Evolutionary conservation across 2,329 filamentous ascomycete genomes (phyloP), one percentile per base, ranked within the genome.

Genomic region (Neopestalotiopsis clavispora): DNA sequence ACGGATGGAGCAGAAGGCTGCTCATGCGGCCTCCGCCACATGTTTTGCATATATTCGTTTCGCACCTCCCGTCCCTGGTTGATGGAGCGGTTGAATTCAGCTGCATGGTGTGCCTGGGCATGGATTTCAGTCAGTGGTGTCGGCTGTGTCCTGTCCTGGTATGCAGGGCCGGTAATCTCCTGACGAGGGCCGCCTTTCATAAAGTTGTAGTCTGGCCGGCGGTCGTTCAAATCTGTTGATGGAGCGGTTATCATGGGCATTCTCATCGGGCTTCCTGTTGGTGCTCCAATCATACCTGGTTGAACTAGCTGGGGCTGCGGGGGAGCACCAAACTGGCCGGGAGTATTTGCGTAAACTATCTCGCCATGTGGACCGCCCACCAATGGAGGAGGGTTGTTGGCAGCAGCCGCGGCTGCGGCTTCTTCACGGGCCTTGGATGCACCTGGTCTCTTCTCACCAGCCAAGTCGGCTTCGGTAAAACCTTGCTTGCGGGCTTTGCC

Each of bases 401-500:
- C 86, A 83, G 92, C 92, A 66, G 92, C 91, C 13, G 92, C 90
- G n/a, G 91, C 91, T 58, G 92, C 90, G 20, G 91, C 91, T 58
- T 93, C 92, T 82, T 97, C 94, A 76, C 95, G 88, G 70, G 93
- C 92, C 83, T 97, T 97, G 69, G 94, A 91, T 52, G 93, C 95
- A 67, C 96, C 96, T 5, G 96, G 96, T 72, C 96, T 88, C 85
- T 99, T 98, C 82, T 99, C 96, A 56, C 96, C 96, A 4, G 96
- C 96, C 65, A 95, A 87, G 80, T 99, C 96, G 71, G 97, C 94
- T 79, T 99, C 96, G 1, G 96, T 99, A 78, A 99, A 99, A 12
- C 96, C 96, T 81, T 99, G 96, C 82, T 98, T 99, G 62, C 93
- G 89, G 7, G 96, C 96, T 82, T 98, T 98, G 77, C 92, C 93